These are phyloP conservation scores for Aspergillus hortae DNA, from an alignment of 2,329 filamentous ascomycete genomes.

Conservation along the genomic window DNA sequence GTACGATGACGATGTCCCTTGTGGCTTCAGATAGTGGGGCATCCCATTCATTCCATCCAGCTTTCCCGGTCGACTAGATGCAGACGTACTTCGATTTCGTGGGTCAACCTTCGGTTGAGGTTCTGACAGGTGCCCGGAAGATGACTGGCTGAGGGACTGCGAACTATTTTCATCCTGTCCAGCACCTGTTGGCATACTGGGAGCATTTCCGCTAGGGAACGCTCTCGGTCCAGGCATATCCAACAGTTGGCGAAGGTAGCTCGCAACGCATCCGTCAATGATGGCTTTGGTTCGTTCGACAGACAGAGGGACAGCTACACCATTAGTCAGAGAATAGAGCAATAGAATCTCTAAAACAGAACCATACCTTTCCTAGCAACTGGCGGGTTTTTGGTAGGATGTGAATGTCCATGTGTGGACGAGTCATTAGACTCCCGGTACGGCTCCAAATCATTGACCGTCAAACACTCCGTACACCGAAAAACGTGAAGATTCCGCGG, in stretches of 20 bases:
- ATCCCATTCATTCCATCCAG: slow-evolving; percentile 13
- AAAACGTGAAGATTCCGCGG: slow-evolving; percentile 70
- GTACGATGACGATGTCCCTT: slow-evolving; percentile 4
- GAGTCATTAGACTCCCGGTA: slow-evolving; percentile 22
- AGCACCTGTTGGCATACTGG: slow-evolving; percentile 5
- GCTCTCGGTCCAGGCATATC: slow-evolving; percentile 18
- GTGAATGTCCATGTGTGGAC: slow-evolving; percentile 15
- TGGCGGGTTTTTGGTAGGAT: slow-evolving; percentile 15
- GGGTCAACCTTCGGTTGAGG: slow-evolving; percentile 14
- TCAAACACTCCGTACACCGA: slow-evolving; percentile 78
- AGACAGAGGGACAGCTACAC: slow-evolving; percentile 51
- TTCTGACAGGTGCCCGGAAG: slow-evolving; percentile 15
- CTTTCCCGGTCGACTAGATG: slow-evolving; percentile 19
- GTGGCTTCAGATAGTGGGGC: slow-evolving; percentile 15
- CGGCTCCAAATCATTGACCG: slow-evolving; percentile 73
- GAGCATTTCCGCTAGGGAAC: slow-evolving; percentile 16
- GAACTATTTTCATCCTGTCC: slow-evolving; percentile 13
- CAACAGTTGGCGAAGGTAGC: slow-evolving; percentile 47
- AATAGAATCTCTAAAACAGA: slow-evolving; percentile 2
- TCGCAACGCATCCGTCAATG: slow-evolving; percentile 52
- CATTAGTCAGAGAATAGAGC: slow-evolving; percentile 5
- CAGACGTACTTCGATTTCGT: slow-evolving; percentile 26
- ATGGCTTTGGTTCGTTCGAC: slow-evolving; percentile 58
- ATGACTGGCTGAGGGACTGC: slow-evolving; percentile 4
- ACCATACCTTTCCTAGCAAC: slow-evolving; percentile 23